These are phyloP conservation scores for Cicer chorassanicum DNA, from an alignment of 306 rosid genomes.

Conservation along the genomic window DNA sequence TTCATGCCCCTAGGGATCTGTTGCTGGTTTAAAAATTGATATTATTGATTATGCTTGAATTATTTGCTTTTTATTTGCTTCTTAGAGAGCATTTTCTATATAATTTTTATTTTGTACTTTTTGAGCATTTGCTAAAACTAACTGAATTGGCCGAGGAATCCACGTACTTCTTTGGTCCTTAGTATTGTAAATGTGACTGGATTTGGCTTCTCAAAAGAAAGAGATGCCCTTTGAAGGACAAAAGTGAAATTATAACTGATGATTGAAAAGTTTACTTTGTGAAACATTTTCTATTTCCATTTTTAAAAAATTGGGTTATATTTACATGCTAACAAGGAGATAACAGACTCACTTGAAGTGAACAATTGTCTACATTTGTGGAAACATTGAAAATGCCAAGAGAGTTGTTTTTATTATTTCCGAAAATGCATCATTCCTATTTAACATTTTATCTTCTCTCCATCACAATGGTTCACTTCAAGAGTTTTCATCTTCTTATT, in stretches of 20 bases:
- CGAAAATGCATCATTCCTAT: too few relatives aligned
- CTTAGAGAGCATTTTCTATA: background rate
- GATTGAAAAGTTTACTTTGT: background rate
- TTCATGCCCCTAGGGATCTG: conserved; percentile 2
- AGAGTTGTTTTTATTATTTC: too few relatives aligned
- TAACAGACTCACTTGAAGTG: too few relatives aligned
- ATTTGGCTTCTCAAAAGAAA: conserved; percentile 23
- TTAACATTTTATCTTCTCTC: too few relatives aligned
- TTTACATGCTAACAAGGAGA: too few relatives aligned
- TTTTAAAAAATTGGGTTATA: too few relatives aligned
- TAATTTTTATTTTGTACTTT: conserved; percentile 9
- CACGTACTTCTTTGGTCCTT: background rate
- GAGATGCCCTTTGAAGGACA: conserved; percentile 1
- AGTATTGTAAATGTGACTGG: conserved; percentile 11
- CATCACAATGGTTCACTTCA: too few relatives aligned
- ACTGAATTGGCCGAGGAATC: too few relatives aligned
- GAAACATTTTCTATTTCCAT: too few relatives aligned
- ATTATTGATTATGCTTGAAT: conserved; percentile 30
- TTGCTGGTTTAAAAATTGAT: conserved; percentile 25
- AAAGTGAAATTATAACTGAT: conserved; percentile 11
- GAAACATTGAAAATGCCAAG: too few relatives aligned
- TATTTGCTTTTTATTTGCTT: conserved; percentile 13
- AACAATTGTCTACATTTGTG: too few relatives aligned
- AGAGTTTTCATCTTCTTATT: too few relatives aligned
- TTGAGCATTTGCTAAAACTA: background rate